These are phyloP conservation scores for Oemleria cerasiformis DNA, from an alignment of 306 rosid species.

Conservation along the genomic window DNA sequence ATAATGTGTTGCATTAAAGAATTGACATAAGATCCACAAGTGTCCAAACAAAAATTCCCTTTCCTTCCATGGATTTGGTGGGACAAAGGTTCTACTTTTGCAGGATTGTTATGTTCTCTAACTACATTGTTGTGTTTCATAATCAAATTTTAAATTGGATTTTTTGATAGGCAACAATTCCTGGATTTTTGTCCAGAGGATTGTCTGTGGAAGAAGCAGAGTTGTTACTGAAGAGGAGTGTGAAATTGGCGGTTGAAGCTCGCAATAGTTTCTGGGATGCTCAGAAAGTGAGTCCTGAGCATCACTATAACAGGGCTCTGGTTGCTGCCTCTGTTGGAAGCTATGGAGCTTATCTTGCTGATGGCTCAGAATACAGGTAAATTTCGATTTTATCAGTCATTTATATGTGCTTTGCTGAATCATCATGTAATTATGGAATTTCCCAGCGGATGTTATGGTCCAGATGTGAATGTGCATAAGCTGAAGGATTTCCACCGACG, in stretches of 20 bases:
- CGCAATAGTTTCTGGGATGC: conserved; percentile 75
- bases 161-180: conserved; percentile 61
- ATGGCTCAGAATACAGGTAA: conserved; percentile 90
- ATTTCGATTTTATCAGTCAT: not conserved
- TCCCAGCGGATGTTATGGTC: conserved; percentile 69
- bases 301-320: conserved; percentile 54
- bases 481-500: conserved; percentile 88
- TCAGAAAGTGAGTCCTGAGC: conserved; percentile 34
- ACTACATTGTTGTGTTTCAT: too few species aligned
- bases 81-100: not conserved
- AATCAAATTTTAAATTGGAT: not conserved
- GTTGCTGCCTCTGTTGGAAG: conserved; percentile 95
- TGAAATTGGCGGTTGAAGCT: conserved; percentile 74
- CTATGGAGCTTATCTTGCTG: conserved; percentile 96
- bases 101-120: not conserved
- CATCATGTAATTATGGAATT: not conserved
- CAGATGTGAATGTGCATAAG: conserved; percentile 54
- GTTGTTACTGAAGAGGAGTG: conserved; percentile 54
- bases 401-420: not conserved
- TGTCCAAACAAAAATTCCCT: not conserved
- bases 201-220: conserved; percentile 67
- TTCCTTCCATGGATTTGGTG: not conserved
- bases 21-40: not conserved
- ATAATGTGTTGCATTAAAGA: not conserved
- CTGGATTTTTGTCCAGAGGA: conserved; percentile 78